Conservation (phyloP, 2,329 filamentous ascomycete species). For the Lecanosticta acicola region DNA sequence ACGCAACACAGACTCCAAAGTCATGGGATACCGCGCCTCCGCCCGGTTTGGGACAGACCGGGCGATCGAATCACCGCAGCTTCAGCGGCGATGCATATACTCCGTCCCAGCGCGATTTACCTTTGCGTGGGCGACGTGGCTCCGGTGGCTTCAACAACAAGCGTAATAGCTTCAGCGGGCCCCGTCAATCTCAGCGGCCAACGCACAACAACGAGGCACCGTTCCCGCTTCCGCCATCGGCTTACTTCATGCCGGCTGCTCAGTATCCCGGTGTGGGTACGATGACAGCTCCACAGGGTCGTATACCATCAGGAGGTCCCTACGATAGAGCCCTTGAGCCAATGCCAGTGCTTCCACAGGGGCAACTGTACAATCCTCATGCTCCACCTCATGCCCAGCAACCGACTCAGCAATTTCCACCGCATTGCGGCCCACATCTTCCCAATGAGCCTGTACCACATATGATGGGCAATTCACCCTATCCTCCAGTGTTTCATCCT, state of each 20-base stretch:
- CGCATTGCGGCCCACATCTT: neutral
- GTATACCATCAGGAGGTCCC: neutral
- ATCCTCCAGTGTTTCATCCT: neutral
- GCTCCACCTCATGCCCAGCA: neutral
- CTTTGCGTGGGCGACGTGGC: constrained; percentile 1
- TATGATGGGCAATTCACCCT: neutral
- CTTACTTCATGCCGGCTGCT: neutral
- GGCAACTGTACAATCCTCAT: neutral
- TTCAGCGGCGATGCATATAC: constrained; percentile 1
- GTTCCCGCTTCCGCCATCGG: neutral
- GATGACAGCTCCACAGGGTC: neutral
- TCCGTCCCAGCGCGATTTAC: neutral
- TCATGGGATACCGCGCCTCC: too few relatives aligned
- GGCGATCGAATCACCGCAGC: neutral
- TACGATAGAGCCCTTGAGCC: neutral
- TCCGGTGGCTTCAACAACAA: neutral
- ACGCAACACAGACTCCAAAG: neutral
- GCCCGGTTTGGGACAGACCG: too few relatives aligned
- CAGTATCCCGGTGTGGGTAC: neutral
- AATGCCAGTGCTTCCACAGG: neutral
- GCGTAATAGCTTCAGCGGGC: constrained; percentile 4
- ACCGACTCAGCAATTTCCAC: neutral
- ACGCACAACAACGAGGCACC: neutral
- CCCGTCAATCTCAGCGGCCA: neutral
- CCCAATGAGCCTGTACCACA: neutral